phyloP scores from a whole-genome alignment of 768 basidiomycete species.

The Agaricus subrufescens region DNA sequence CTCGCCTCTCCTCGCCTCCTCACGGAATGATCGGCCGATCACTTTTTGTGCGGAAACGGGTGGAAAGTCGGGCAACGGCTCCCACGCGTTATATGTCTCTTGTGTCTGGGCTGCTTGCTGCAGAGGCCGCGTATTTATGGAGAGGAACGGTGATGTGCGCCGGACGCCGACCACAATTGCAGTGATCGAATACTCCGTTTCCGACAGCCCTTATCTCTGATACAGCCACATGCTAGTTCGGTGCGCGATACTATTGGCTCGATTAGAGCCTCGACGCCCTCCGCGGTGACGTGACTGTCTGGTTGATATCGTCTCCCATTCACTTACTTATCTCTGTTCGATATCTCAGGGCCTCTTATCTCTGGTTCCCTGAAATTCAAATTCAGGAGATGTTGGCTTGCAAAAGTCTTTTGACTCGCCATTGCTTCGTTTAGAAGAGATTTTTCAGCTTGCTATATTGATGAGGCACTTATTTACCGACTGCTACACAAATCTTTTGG shows the following conservation, averaged over 20 bases:
- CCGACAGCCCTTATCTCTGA: conserved; percentile 5
- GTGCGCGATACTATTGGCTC: conserved; percentile 3
- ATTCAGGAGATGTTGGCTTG: neutral
- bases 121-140: too few species aligned
- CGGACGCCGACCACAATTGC: neutral
- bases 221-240: neutral
- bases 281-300: neutral
- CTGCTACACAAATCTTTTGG: neutral
- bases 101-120: too few species aligned
- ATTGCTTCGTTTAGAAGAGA: neutral
- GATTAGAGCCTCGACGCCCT: conserved; percentile 3
- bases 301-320: neutral
- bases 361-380: neutral
- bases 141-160: too few species aligned
- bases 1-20: too few species aligned
- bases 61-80: too few species aligned
- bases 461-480: neutral
- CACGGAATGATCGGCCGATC: conserved; percentile 12
- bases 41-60: too few species aligned
- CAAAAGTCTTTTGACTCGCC: too few species aligned
- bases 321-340: conserved; percentile 8
- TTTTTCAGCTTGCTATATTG: neutral
- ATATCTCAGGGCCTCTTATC: conserved; percentile 1
- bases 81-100: too few species aligned
- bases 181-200: neutral